These are phyloP conservation scores for Xylaria sp. DNA, from an alignment of 2,329 filamentous ascomycete species.

Conservation along the genomic window DNA sequence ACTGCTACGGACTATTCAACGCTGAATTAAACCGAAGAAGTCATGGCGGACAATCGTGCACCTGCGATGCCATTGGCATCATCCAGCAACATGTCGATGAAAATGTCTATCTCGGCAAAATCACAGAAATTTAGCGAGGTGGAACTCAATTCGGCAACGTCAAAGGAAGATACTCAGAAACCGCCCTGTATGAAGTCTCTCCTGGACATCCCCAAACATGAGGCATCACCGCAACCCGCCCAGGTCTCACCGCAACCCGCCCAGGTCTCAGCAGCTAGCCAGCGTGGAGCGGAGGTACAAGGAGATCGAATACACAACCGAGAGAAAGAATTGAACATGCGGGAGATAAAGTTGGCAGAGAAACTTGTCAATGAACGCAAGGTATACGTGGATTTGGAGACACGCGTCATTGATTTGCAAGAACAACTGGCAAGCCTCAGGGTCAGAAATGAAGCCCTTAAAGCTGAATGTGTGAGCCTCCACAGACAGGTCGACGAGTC, in stretches of 20 bases:
- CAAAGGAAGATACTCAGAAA: not conserved
- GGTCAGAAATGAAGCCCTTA: slow-evolving; percentile 4
- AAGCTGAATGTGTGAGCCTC: slow-evolving; percentile 8
- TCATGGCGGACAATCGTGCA: not conserved
- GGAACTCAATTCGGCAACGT: not conserved
- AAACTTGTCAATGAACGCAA: slow-evolving; percentile 11
- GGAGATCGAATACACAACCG: not conserved
- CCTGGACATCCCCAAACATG: not conserved
- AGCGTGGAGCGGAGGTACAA: not conserved
- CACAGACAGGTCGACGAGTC: slow-evolving; percentile 1
- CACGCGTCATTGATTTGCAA: slow-evolving; percentile 1
- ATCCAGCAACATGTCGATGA: slow-evolving; percentile 13
- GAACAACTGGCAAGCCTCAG: slow-evolving; percentile 9
- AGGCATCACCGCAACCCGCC: no score
- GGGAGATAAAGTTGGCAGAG: slow-evolving; percentile 15
- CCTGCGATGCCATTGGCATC: slow-evolving; percentile 11
- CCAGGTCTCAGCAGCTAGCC: not conserved
- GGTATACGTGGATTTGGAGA: slow-evolving; percentile 4
- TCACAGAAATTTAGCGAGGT: not conserved
- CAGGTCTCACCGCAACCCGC: not conserved
- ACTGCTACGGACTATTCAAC: not conserved
- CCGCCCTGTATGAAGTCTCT: not conserved
- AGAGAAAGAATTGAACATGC: slow-evolving; percentile 6
- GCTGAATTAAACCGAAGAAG: not conserved
- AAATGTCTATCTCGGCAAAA: slow-evolving; percentile 7